Percentiles rank a stretch among this genome's conserved stretches.
phyloP scores from a whole-genome alignment of 768 basidiomycete species.

The Podaxis carcinomalis region DNA sequence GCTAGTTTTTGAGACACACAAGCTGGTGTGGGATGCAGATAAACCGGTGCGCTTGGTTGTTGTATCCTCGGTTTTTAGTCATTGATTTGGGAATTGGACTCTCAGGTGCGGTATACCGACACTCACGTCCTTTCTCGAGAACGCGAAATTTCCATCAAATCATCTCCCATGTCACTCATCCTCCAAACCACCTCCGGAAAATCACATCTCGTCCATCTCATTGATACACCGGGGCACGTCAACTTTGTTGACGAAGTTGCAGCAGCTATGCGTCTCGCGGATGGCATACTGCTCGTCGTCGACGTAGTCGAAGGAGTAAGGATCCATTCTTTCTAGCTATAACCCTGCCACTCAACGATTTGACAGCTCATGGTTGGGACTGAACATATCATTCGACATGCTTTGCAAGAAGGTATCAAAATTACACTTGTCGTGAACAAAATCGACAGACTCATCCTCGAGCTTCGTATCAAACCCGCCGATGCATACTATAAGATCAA shows the following conservation, averaged over 20 bases:
- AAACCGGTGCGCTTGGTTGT: constrained; percentile 52
- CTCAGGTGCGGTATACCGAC: constrained; percentile 91
- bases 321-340: constrained; percentile 12
- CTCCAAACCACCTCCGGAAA: constrained; percentile 83
- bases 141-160: constrained; percentile 93
- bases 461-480: constrained; percentile 89
- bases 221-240: constrained; percentile 97
- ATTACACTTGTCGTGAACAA: constrained; percentile 96
- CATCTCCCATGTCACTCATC: constrained; percentile 92
- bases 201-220: constrained; percentile 88
- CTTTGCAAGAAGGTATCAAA: constrained; percentile 83
- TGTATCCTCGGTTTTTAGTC: neutral
- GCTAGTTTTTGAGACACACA: constrained; percentile 96
- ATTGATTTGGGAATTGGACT: neutral
- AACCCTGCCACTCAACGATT: constrained; percentile 15
- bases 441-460: constrained; percentile 94
- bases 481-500: constrained; percentile 99
- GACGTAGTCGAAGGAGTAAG: constrained; percentile 98
- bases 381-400: constrained; percentile 84
- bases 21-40: constrained; percentile 91
- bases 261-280: constrained; percentile 76
- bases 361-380: constrained; percentile 87
- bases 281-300: constrained; percentile 91
- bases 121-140: constrained; percentile 87
- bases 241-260: constrained; percentile 99